Evolutionary conservation across 345 rosid genomes (phyloP).

Genomic region (Trapa incisa): DNA sequence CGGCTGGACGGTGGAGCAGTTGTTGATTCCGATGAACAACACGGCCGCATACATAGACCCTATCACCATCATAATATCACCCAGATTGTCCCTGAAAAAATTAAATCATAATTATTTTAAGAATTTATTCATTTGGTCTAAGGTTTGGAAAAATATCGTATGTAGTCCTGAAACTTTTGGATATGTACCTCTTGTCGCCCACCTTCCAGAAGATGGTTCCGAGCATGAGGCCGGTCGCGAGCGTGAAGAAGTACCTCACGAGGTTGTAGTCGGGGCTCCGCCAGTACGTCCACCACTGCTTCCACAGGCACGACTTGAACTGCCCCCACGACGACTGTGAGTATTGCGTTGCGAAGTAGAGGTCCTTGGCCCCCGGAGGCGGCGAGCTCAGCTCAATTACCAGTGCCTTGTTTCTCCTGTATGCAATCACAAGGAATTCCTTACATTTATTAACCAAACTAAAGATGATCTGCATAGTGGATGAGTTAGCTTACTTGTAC

Average conservation of each 20-base stretch:
- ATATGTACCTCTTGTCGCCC: constrained; percentile 16
- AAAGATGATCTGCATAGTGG: neutral
- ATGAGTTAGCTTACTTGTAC: constrained; percentile 29
- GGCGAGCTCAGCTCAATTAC: constrained; percentile 20
- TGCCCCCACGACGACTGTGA: constrained; percentile 26
- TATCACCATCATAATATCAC: constrained; percentile 44
- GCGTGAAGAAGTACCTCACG: constrained; percentile 20
- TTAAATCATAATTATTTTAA: no score
- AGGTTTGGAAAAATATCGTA: no score
- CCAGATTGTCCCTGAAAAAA: constrained; percentile 22
- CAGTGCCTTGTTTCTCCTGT: constrained; percentile 19
- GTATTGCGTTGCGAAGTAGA: constrained; percentile 17
- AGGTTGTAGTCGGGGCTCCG: constrained; percentile 37
- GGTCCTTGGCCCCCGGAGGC: constrained; percentile 25
- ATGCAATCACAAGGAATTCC: neutral
- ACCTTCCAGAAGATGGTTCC: constrained; percentile 29
- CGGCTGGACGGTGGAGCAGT: constrained; percentile 57
- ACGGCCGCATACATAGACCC: constrained; percentile 65
- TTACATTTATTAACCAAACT: neutral
- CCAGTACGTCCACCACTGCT: constrained; percentile 34
- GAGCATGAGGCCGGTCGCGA: constrained; percentile 17
- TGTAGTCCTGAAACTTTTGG: no score
- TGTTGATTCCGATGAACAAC: constrained; percentile 52
- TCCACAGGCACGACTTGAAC: constrained; percentile 34
- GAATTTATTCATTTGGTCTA: no score